Evolutionary conservation across 2,329 filamentous ascomycete genomes (phyloP).

Genomic region (Aspergillus fructus): DNA sequence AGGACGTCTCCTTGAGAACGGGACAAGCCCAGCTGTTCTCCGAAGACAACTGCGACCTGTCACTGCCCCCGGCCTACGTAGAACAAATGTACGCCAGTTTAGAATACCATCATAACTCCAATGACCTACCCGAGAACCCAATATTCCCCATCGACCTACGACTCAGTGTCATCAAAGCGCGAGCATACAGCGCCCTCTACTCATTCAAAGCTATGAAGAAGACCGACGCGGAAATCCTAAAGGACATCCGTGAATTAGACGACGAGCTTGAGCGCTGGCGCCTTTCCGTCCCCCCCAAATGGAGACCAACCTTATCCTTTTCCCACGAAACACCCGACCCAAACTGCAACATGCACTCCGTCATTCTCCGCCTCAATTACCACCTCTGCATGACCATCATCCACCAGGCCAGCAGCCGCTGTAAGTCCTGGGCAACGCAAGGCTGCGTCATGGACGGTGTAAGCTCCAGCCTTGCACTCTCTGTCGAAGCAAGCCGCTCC

Average conservation of each 20-base stretch:
- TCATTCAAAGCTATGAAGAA: constrained; percentile 51
- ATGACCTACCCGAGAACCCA: constrained; percentile 25
- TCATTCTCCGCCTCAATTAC: constrained; percentile 56
- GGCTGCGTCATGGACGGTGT: constrained; percentile 46
- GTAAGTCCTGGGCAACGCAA: constrained; percentile 43
- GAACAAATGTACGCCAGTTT: constrained; percentile 29
- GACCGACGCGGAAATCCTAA: constrained; percentile 55
- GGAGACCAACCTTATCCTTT: constrained; percentile 51
- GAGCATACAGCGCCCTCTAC: constrained; percentile 50
- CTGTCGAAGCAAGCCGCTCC: constrained; percentile 57
- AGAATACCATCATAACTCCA: constrained; percentile 19
- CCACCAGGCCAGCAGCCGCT: constrained; percentile 56
- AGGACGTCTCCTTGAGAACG: constrained; percentile 55
- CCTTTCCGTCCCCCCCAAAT: constrained; percentile 45
- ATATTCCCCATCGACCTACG: constrained; percentile 51
- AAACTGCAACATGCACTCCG: constrained; percentile 47
- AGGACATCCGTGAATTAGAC: constrained; percentile 57
- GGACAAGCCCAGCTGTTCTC: constrained; percentile 53
- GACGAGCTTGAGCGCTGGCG: constrained; percentile 59
- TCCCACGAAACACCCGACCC: constrained; percentile 31
- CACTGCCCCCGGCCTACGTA: constrained; percentile 46
- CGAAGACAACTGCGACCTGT: constrained; percentile 55
- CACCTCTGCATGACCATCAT: constrained; percentile 57
- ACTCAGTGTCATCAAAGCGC: constrained; percentile 54
- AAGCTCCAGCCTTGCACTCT: constrained; percentile 53